Percentiles rank a stretch among this genome's conserved stretches.
Conservation (phyloP, 257 asterid species). For the Striga asiatica region DNA sequence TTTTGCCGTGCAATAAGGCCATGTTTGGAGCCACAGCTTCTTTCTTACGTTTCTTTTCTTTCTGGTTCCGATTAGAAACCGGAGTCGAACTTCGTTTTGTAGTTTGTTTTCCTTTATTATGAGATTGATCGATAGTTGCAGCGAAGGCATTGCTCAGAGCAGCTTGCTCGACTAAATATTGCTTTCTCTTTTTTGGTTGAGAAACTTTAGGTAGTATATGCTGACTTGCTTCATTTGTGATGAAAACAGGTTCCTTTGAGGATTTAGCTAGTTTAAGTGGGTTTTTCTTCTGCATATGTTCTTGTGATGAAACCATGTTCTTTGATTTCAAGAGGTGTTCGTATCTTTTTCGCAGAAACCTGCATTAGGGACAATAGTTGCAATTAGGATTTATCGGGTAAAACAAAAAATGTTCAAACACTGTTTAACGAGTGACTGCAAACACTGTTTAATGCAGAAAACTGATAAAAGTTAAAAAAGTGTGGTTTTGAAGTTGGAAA, state of each 20-base stretch:
- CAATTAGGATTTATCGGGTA: not conserved
- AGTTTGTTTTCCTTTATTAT: slow-evolving; percentile 19
- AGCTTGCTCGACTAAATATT: not conserved
- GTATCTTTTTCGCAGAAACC: slow-evolving; percentile 47
- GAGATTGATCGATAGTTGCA: not conserved
- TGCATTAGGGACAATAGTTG: slow-evolving; percentile 15
- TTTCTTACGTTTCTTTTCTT: slow-evolving; percentile 21
- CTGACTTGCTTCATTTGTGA: not conserved
- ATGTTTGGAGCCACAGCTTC: slow-evolving; percentile 7
- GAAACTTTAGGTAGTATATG: slow-evolving; percentile 37
- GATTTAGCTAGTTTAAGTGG: slow-evolving; percentile 17
- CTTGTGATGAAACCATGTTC: slow-evolving; percentile 13
- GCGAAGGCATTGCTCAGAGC: not conserved
- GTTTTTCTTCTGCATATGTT: too few species aligned
- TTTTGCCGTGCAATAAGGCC: slow-evolving; percentile 25
- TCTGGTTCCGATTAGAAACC: slow-evolving; percentile 21
- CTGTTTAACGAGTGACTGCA: too few species aligned
- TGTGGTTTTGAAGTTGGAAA: too few species aligned
- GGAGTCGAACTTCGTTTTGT: not conserved
- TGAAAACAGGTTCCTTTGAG: not conserved
- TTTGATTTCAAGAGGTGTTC: slow-evolving; percentile 31
- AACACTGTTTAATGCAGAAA: too few species aligned
- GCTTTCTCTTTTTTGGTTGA: slow-evolving; percentile 29
- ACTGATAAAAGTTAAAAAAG: too few species aligned
- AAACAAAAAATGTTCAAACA: too few species aligned